These are phyloP conservation scores for Irpex lacteus DNA, from an alignment of 1,284 basidiomycete species.

Conservation along the genomic window DNA sequence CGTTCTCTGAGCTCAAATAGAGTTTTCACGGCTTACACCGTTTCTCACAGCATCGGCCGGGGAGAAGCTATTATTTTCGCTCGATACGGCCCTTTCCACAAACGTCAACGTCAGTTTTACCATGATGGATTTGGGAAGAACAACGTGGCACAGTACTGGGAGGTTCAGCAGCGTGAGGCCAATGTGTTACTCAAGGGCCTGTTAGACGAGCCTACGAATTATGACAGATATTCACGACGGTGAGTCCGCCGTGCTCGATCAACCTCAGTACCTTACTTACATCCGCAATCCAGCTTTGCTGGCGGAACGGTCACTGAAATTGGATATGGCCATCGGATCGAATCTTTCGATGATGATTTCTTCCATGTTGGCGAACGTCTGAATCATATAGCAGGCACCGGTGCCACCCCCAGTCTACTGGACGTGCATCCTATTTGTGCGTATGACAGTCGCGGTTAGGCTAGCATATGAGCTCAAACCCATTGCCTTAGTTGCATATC, in stretches of 20 bases:
- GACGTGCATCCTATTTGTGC: slow-evolving; percentile 22
- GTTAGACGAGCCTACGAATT: neutral
- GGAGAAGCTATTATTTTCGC: neutral
- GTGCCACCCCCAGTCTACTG: slow-evolving; percentile 15
- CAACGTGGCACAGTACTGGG: neutral
- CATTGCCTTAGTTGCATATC: slow-evolving; percentile 17
- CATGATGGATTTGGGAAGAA: neutral
- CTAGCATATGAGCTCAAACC: too few species aligned
- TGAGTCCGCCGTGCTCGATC: neutral
- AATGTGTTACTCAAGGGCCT: neutral
- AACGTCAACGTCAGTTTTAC: neutral
- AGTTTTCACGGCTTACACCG: too few species aligned
- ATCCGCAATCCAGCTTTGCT: slow-evolving; percentile 13
- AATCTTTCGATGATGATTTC: slow-evolving; percentile 21
- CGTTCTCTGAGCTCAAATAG: neutral
- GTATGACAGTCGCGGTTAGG: neutral
- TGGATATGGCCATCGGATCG: slow-evolving; percentile 23
- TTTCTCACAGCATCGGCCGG: neutral
- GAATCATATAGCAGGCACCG: slow-evolving; percentile 15
- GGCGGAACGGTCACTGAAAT: slow-evolving; percentile 23
- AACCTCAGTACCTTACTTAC: too few species aligned
- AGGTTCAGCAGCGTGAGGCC: neutral
- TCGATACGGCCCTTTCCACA: neutral
- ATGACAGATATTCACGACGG: neutral
- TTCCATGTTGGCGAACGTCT: slow-evolving; percentile 19